Conservation (phyloP, 1,139 yeast species). For the Kodamaea derodonti region DNA sequence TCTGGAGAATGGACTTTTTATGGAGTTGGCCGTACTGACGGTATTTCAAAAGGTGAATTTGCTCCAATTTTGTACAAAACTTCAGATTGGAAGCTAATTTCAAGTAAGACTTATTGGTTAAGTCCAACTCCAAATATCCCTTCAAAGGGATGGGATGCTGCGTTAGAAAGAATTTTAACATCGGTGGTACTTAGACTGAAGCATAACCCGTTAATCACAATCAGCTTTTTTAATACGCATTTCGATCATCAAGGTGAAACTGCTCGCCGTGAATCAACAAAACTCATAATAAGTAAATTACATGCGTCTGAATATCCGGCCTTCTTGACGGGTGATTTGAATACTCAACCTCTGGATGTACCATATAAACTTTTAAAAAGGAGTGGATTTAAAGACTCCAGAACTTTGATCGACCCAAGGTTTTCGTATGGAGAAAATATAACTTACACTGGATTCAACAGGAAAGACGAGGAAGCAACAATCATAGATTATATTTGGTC, state of each 20-base stretch:
- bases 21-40: conserved; percentile 49
- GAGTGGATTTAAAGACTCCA: conserved; percentile 17
- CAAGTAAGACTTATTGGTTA: conserved; percentile 38
- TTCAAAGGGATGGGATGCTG: conserved; percentile 30
- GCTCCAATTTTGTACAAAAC: conserved; percentile 40
- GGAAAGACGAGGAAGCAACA: conserved; percentile 11
- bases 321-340: conserved; percentile 45
- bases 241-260: conserved; percentile 50
- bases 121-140: conserved; percentile 47
- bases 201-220: conserved; percentile 10
- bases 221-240: conserved; percentile 55
- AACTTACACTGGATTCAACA: conserved; percentile 19
- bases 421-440: conserved; percentile 15
- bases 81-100: conserved; percentile 33
- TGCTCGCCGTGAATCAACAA: conserved; percentile 47
- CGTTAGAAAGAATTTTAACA: conserved; percentile 19
- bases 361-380: conserved; percentile 16
- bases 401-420: conserved; percentile 11
- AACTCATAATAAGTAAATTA: conserved; percentile 42
- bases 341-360: conserved; percentile 50
- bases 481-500: conserved; percentile 25
- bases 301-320: conserved; percentile 38
- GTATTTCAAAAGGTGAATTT: conserved; percentile 40
- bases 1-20: conserved; percentile 38
- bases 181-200: conserved; percentile 15